Evolutionary conservation across 2,329 filamentous ascomycete species (phyloP).

Genomic region (Botryotinia calthae): DNA sequence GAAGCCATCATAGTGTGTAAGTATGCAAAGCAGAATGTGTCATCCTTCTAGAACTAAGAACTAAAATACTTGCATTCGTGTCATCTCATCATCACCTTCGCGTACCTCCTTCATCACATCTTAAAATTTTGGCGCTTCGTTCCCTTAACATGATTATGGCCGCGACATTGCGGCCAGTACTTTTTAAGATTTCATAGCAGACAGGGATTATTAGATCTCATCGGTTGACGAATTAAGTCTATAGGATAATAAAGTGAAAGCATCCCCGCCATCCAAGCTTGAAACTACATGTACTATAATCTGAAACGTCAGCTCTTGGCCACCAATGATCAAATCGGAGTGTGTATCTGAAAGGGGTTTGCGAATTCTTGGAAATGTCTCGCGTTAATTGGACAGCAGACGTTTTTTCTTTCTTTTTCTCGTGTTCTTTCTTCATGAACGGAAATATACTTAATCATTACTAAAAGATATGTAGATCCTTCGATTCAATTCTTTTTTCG

Average conservation of each 20-base stretch:
- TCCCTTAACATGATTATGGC: not conserved
- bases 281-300: slow-evolving; percentile 2
- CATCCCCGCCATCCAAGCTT: not conserved
- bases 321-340: slow-evolving; percentile 7
- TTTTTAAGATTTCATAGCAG: not conserved
- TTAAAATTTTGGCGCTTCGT: not conserved
- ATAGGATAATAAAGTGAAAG: not conserved
- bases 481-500: not conserved
- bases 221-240: slow-evolving; percentile 6
- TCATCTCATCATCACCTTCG: not conserved
- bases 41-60: not conserved
- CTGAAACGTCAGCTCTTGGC: slow-evolving; percentile 12
- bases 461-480: not conserved
- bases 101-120: not conserved
- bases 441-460: not conserved
- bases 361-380: not conserved
- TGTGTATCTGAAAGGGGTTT: not conserved
- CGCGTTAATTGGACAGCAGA: not conserved
- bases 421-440: not conserved
- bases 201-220: not conserved
- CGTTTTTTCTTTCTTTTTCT: not conserved
- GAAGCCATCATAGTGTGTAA: not conserved
- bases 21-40: not conserved
- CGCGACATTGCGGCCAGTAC: not conserved
- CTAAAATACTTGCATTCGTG: not conserved